Evolutionary conservation across 1,139 yeast genomes (phyloP).

Genomic region (Yamadazyma taylorii): DNA sequence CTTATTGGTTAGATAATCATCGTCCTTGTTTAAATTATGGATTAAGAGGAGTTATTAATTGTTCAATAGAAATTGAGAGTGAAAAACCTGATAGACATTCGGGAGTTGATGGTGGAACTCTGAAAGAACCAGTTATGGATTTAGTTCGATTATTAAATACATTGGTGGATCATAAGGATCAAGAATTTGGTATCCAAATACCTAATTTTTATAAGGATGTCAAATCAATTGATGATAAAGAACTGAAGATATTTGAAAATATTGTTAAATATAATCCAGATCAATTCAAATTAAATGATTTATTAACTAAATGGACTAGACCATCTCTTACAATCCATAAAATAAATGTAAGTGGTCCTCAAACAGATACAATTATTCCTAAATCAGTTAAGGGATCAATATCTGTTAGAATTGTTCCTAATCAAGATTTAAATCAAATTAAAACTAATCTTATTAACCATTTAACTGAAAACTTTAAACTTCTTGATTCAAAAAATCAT

Average conservation of each 20-base stretch:
- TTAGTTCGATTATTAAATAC: constrained; percentile 68
- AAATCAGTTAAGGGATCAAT: constrained; percentile 72
- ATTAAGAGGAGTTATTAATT: constrained; percentile 84
- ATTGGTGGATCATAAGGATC: constrained; percentile 52
- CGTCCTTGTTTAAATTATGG: constrained; percentile 95
- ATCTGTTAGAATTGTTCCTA: constrained; percentile 87
- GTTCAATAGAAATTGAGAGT: constrained; percentile 66
- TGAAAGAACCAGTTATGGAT: constrained; percentile 87
- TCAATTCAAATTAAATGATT: constrained; percentile 42
- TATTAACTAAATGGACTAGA: constrained; percentile 85
- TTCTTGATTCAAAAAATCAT: constrained; percentile 58
- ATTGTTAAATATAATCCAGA: constrained; percentile 40
- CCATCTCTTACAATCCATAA: constrained; percentile 93
- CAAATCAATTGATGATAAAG: constrained; percentile 54
- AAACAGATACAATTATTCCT: constrained; percentile 87
- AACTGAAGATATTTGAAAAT: constrained; percentile 59
- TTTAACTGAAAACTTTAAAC: constrained; percentile 33
- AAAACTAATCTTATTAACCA: constrained; percentile 50
- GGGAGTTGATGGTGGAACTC: constrained; percentile 94
- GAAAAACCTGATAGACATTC: constrained; percentile 89
- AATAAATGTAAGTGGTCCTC: constrained; percentile 85
- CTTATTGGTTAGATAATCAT: constrained; percentile 89
- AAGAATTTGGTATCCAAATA: constrained; percentile 56
- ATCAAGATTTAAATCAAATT: constrained; percentile 65
- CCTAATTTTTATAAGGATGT: constrained; percentile 73